Evolutionary conservation across 345 rosid species (phyloP).

Genomic region (Melastoma malabathricum): DNA sequence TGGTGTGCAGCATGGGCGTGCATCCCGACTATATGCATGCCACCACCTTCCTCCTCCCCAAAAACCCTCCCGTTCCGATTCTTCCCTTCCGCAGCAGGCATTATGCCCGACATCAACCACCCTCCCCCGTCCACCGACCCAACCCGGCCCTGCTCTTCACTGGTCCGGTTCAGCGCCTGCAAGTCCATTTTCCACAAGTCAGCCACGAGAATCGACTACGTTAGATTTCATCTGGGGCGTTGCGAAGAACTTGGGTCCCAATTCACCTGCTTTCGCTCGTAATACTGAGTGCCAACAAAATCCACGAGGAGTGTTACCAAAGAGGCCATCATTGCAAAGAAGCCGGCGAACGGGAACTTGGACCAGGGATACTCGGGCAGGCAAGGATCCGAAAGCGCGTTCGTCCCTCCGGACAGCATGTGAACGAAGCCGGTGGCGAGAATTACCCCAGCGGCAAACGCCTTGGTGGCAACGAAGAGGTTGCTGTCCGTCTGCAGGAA

Average conservation of each 20-base stretch:
- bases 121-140: slow-evolving; percentile 21
- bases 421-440: slow-evolving; percentile 95
- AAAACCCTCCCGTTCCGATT: slow-evolving; percentile 35
- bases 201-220: too few relatives aligned
- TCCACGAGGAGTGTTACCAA: slow-evolving; percentile 65
- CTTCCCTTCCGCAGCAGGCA: slow-evolving; percentile 16
- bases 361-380: slow-evolving; percentile 64
- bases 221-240: too few relatives aligned
- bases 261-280: slow-evolving; percentile 51
- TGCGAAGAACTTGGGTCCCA: too few relatives aligned
- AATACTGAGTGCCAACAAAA: slow-evolving; percentile 77
- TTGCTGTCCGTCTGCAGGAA: slow-evolving; percentile 48
- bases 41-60: slow-evolving; percentile 76
- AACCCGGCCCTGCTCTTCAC: slow-evolving; percentile 28
- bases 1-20: slow-evolving; percentile 83
- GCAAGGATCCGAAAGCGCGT: slow-evolving; percentile 52
- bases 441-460: slow-evolving; percentile 88
- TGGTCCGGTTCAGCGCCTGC: slow-evolving; percentile 25
- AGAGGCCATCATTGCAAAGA: slow-evolving; percentile 77
- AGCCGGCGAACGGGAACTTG: slow-evolving; percentile 72
- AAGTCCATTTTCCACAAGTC: background rate
- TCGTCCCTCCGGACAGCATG: slow-evolving; percentile 59
- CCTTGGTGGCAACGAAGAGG: slow-evolving; percentile 69
- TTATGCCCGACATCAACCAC: slow-evolving; percentile 24
- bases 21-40: slow-evolving; percentile 89